These are phyloP conservation scores for Xerophyta viscosa DNA, from an alignment of 106 monocot species.

Conservation along the genomic window DNA sequence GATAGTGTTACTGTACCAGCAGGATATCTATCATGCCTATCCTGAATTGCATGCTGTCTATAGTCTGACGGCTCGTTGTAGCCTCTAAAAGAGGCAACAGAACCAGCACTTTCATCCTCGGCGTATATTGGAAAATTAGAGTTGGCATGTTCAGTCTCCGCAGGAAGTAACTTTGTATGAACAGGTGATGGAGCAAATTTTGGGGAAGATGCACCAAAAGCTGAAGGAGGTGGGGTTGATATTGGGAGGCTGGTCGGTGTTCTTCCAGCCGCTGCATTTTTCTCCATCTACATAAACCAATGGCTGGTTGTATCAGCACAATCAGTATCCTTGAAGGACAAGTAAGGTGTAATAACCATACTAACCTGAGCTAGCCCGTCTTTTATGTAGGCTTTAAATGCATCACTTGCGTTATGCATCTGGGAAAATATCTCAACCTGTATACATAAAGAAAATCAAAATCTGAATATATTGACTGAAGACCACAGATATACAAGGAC, in stretches of 20 bases:
- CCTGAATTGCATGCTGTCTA: constrained; percentile 31
- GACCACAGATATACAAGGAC: background rate
- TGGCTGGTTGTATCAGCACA: too few relatives aligned
- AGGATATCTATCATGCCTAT: constrained; percentile 44
- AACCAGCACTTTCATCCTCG: constrained; percentile 27
- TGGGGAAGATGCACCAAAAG: constrained; percentile 54
- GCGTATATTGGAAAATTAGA: constrained; percentile 22
- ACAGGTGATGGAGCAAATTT: constrained; percentile 71
- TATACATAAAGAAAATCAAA: background rate
- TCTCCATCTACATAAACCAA: constrained; percentile 74
- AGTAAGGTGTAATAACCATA: background rate
- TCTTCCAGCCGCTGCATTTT: constrained; percentile 81
- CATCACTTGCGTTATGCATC: constrained; percentile 98
- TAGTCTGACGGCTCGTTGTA: constrained; percentile 19
- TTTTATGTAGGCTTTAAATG: constrained; percentile 94
- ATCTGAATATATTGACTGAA: background rate
- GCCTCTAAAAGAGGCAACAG: constrained; percentile 26
- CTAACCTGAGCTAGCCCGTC: constrained; percentile 88
- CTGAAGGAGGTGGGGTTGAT: constrained; percentile 78
- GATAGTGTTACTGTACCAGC: constrained; percentile 26
- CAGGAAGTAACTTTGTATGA: constrained; percentile 43
- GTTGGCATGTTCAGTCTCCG: constrained; percentile 27
- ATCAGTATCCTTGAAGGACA: background rate
- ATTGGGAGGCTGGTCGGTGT: constrained; percentile 80
- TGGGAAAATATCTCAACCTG: constrained; percentile 99